These are phyloP conservation scores for Sutorius eximius DNA, from an alignment of 1,284 basidiomycete species.

Conservation along the genomic window DNA sequence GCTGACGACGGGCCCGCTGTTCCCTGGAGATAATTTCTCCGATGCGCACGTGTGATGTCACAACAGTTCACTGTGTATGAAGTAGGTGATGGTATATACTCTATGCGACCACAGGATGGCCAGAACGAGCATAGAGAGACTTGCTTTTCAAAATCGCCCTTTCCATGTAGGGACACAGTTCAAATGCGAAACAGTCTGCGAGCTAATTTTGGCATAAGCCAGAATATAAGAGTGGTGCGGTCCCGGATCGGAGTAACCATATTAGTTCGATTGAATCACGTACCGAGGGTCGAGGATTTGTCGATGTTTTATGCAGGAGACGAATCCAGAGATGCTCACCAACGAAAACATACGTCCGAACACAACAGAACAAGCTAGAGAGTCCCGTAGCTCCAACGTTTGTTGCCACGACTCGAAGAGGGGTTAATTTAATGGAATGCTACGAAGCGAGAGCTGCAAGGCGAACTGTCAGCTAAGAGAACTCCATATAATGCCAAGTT, in stretches of 20 bases:
- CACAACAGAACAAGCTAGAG: too few species aligned
- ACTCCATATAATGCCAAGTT: too few species aligned
- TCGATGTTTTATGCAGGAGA: too few species aligned
- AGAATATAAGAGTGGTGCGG: neutral
- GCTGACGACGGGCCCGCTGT: neutral
- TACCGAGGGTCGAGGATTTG: neutral
- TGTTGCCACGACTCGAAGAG: neutral
- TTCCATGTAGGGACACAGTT: neutral
- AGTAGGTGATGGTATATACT: too few species aligned
- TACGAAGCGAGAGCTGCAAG: neutral
- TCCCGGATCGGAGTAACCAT: neutral
- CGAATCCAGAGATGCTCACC: too few species aligned
- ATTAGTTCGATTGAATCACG: neutral
- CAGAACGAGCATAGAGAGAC: neutral
- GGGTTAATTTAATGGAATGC: neutral
- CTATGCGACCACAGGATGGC: neutral
- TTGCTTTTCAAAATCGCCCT: neutral
- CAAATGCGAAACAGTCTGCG: neutral
- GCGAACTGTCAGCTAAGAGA: neutral
- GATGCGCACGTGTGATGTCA: neutral
- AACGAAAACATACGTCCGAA: too few species aligned
- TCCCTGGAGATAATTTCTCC: neutral
- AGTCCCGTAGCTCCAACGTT: neutral
- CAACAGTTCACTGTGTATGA: neutral
- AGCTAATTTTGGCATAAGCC: too few species aligned